phyloP scores from a whole-genome alignment of 2,329 filamentous ascomycete genomes.

The Sporothrix brunneoviolacea region DNA sequence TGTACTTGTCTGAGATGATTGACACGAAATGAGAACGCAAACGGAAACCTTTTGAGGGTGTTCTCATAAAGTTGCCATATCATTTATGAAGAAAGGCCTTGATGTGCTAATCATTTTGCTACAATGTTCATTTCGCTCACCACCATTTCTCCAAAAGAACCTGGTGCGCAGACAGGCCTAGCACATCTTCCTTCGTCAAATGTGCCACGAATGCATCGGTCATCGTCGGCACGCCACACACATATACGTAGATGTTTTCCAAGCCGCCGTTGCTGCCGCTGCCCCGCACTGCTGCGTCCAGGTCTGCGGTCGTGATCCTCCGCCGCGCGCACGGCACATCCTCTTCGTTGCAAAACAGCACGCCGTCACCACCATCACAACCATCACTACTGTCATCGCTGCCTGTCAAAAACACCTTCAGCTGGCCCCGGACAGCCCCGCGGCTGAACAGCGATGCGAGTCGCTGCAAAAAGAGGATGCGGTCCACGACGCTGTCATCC shows the following conservation, averaged over 20 bases:
- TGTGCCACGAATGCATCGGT: constrained; percentile 57
- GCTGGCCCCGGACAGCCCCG: constrained; percentile 31
- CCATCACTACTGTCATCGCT: background rate
- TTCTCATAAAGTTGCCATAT: no score
- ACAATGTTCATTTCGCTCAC: constrained; percentile 19
- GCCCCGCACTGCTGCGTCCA: constrained; percentile 33
- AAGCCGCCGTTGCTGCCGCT: no score
- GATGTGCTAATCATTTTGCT: no score
- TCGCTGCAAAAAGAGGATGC: constrained; percentile 46
- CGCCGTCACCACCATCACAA: background rate
- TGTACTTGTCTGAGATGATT: no score
- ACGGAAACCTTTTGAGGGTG: no score
- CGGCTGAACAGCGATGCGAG: constrained; percentile 36
- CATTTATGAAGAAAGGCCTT: no score
- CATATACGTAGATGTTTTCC: constrained; percentile 41
- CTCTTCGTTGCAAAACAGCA: constrained; percentile 18
- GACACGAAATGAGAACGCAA: no score
- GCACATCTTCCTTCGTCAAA: constrained; percentile 25
- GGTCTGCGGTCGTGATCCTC: constrained; percentile 38
- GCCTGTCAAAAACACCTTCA: constrained; percentile 41
- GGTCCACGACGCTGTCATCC: constrained; percentile 23
- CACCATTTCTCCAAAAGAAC: constrained; percentile 35
- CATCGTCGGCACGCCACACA: constrained; percentile 64
- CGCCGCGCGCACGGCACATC: constrained; percentile 28
- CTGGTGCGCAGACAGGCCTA: constrained; percentile 23